Conservation (phyloP, 306 rosid species). For the Glycine soja region DNA sequence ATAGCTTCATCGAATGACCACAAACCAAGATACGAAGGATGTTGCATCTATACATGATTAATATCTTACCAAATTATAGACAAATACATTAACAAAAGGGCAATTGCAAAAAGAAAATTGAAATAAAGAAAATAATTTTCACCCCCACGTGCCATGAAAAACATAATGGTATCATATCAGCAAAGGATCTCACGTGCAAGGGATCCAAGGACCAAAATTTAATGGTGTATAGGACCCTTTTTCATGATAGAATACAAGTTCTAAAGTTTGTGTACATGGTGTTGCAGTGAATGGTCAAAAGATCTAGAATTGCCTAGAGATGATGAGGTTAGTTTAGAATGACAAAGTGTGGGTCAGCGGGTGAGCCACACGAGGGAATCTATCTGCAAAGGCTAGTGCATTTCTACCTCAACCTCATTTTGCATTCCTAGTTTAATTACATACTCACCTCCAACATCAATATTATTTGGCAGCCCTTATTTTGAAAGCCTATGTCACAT, state of each 20-base stretch:
- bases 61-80: conserved; percentile 33
- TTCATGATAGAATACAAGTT: conserved; percentile 27
- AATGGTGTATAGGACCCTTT: conserved; percentile 26
- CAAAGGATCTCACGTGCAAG: conserved; percentile 82
- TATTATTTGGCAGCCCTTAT: conserved; percentile 45
- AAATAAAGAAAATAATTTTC: conserved; percentile 46
- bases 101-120: conserved; percentile 21
- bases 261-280: not conserved
- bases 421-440: conserved; percentile 43
- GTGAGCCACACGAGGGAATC: conserved; percentile 92
- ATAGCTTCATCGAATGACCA: conserved; percentile 48
- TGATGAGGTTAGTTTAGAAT: conserved; percentile 53
- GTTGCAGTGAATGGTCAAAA: conserved; percentile 75
- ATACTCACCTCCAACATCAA: conserved; percentile 32
- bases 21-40: conserved; percentile 48
- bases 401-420: conserved; percentile 55
- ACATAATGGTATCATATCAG: conserved; percentile 58
- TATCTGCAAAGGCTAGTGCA: conserved; percentile 47
- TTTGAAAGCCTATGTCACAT: conserved; percentile 56
- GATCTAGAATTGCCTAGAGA: conserved; percentile 52
- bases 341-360: conserved; percentile 72
- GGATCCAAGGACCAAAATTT: conserved; percentile 56
- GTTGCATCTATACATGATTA: conserved; percentile 47
- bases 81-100: conserved; percentile 30
- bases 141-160: conserved; percentile 73